Evolutionary conservation across 2,329 filamentous ascomycete species (phyloP), one percentile per base, ranked within the genome.

Genomic region (Teratosphaeria destructans): DNA sequence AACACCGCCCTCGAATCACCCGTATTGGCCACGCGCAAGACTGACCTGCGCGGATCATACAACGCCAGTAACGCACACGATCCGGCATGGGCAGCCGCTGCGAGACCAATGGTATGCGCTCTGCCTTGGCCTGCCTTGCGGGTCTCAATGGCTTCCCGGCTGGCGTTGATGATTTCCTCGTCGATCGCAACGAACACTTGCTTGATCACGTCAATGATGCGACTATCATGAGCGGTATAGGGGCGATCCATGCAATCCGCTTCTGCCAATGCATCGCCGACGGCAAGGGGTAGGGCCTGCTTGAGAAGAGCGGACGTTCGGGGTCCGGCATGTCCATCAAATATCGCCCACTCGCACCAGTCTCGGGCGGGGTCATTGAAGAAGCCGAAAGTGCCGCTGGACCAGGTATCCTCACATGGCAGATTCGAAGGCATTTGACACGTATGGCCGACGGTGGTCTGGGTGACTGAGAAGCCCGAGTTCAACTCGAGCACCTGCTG

Each of bases 1-100:
- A 88, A 76, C 0, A 88, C 84, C 11, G 85, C 85, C 39, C 85
- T 79, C 0, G 83, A 88, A 72, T 89, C 86, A 0, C 87, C 87
- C 0, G 82, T 82, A 62, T 84, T 85, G 0, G 86, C 86, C 2
- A 87, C 84, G 27, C 82, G 81, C 0, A 89, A 72, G 0, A 75
- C 81, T 5, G 76, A 75, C 1, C 75, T 75, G 0, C 65, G 60
- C 0, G 83, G 78, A 62, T 89, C 84, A 66, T 83, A 87, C 1
- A 87, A 72, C 0, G 84, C 78, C 1, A 89, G 74, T 0, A 88
- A 74, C 11, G 85, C 85, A 63, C 85, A 88, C 3, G 84, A 86
- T 5, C 85, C 85, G 1, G 78, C 73, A 57, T 76, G 75, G 1
- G 74, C 77, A 35, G 74, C 70, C 0, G 68, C 67, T 2, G 78